Conservation (phyloP, 805 yeast genomes). For the Candida orba region DNA sequence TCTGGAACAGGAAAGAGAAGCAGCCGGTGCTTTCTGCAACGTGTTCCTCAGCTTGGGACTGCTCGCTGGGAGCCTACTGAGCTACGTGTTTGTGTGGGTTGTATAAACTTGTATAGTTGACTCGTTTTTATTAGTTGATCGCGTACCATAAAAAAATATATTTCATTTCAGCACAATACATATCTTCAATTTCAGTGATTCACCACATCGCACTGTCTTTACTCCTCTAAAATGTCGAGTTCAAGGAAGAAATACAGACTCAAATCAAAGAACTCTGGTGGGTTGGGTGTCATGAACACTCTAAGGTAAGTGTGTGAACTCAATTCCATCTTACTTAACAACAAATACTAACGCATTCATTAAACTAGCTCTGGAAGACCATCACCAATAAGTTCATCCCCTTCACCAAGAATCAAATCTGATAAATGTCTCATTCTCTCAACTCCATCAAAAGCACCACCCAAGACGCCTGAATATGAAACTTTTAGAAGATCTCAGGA, state of each 20-base stretch:
- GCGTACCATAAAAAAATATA: too few relatives aligned
- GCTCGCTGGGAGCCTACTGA: conserved; percentile 68
- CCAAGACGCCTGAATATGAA: background rate
- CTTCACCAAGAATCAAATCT: background rate
- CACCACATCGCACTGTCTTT: too few relatives aligned
- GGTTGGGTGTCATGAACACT: too few relatives aligned
- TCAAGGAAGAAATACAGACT: too few relatives aligned
- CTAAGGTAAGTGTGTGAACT: too few relatives aligned
- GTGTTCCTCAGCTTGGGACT: conserved; percentile 74
- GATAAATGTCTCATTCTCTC: background rate
- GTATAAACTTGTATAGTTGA: background rate
- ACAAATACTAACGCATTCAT: too few relatives aligned
- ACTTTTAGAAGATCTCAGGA: background rate
- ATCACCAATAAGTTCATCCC: background rate
- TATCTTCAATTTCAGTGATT: too few relatives aligned
- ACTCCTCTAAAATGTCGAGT: too few relatives aligned
- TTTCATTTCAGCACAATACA: too few relatives aligned
- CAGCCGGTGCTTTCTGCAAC: conserved; percentile 91
- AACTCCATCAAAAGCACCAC: background rate
- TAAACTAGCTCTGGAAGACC: background rate
- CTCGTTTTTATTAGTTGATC: background rate
- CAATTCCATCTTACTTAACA: too few relatives aligned
- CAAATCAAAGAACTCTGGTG: too few relatives aligned
- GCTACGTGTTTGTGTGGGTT: conserved; percentile 53
- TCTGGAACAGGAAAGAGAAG: conserved; percentile 65